Evolutionary conservation across 179 eudicot genomes (phyloP).

Genomic region (Gypsophila paniculata): DNA sequence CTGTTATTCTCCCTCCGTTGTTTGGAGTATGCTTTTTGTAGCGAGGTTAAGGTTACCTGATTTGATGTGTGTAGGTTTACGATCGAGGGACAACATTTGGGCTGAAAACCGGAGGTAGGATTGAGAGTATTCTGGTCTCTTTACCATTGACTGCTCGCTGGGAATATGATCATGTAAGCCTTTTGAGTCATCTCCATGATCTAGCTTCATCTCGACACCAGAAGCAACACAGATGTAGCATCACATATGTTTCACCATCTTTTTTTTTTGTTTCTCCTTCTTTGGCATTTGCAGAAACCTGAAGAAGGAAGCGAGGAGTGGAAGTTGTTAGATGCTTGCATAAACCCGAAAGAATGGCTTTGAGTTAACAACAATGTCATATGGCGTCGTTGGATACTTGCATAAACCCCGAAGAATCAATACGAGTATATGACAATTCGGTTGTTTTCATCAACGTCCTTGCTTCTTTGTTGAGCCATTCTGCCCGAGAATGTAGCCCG

Average conservation of each 20-base stretch:
- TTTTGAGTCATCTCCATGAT: conserved; percentile 4
- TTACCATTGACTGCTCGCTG: conserved; percentile 84
- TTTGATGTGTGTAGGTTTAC: conserved; percentile 52
- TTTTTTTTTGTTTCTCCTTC: neutral
- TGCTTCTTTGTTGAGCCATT: conserved; percentile 11
- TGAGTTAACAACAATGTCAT: neutral
- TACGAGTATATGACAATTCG: conserved; percentile 7
- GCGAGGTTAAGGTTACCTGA: conserved; percentile 8
- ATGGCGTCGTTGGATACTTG: neutral
- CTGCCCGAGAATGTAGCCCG: conserved; percentile 12
- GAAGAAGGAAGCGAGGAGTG: conserved; percentile 91
- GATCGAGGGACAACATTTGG: conserved; percentile 97
- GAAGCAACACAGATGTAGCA: neutral
- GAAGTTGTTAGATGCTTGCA: conserved; percentile 62
- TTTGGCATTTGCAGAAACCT: conserved; percentile 49
- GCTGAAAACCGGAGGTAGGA: conserved; percentile 92
- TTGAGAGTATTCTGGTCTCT: conserved; percentile 92
- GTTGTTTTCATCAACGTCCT: neutral
- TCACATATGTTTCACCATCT: neutral
- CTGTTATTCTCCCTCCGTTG: neutral
- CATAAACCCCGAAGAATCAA: conserved; percentile 11
- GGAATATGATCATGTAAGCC: conserved; percentile 90
- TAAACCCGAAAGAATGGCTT: conserved; percentile 21
- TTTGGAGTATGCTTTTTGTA: neutral
- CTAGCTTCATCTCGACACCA: neutral